A percentile compares a stretch with the other conserved stretches of the same genome.
Evolutionary conservation across 1,284 basidiomycete genomes (phyloP).

Genomic region (Moesziomyces sp.): DNA sequence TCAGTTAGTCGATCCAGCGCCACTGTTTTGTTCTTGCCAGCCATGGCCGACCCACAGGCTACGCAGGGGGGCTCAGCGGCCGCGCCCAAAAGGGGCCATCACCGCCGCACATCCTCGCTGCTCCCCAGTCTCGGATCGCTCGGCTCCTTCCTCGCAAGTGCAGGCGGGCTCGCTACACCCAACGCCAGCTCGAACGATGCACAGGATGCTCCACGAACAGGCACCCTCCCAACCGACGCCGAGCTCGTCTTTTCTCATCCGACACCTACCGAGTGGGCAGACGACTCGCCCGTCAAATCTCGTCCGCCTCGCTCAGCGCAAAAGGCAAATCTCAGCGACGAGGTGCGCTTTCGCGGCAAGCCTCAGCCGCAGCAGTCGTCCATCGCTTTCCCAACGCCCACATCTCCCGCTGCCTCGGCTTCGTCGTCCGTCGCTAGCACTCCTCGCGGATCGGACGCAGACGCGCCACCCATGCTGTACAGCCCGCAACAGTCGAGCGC

Average conservation of each 20-base stretch:
- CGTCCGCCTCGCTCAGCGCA: neutral
- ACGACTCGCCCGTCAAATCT: conserved; percentile 12
- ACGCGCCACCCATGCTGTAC: neutral
- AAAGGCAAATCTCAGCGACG: conserved; percentile 10
- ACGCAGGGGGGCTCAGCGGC: neutral
- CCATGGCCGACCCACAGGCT: neutral
- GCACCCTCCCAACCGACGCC: conserved; percentile 27
- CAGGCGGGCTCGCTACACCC: conserved; percentile 6
- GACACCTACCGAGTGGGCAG: conserved; percentile 35
- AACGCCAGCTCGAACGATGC: no score
- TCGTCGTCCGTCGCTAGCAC: conserved; percentile 19
- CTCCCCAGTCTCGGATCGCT: conserved; percentile 36
- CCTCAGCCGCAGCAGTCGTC: conserved; percentile 12
- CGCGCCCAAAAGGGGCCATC: conserved; percentile 6
- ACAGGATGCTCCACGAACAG: no score
- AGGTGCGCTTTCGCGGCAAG: conserved; percentile 27
- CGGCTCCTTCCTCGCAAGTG: conserved; percentile 33
- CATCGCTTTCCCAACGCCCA: conserved; percentile 28
- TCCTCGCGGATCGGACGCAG: neutral
- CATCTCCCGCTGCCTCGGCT: neutral
- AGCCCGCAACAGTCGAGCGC: conserved; percentile 14
- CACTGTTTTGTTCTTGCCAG: no score
- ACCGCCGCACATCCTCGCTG: conserved; percentile 33
- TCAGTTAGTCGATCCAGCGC: no score
- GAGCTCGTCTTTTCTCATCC: conserved; percentile 41